Evolutionary conservation across 768 basidiomycete genomes (phyloP).

Genomic region (Kwoniella botswanensis): DNA sequence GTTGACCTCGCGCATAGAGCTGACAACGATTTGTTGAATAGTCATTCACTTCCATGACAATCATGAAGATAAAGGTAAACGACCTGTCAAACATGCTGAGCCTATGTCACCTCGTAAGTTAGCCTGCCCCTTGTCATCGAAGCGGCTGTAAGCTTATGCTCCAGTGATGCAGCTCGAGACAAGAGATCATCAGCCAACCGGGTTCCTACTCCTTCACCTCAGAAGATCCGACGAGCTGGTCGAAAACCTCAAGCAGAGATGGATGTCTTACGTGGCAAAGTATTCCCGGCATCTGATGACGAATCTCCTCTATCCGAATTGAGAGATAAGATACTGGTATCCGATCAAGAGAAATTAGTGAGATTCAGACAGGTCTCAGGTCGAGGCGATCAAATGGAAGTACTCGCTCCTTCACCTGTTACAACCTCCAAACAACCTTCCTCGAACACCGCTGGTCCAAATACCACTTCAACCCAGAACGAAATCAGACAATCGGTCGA

Average conservation of each 20-base stretch:
- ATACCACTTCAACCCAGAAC: not conserved
- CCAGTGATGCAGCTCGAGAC: slow-evolving; percentile 3
- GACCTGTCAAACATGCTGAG: not conserved
- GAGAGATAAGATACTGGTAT: slow-evolving; percentile 34
- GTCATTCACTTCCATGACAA: slow-evolving; percentile 22
- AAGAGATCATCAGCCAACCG: slow-evolving; percentile 6
- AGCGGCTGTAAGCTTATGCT: too few relatives aligned
- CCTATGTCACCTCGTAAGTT: slow-evolving; percentile 24
- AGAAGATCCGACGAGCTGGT: slow-evolving; percentile 15
- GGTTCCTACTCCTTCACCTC: slow-evolving; percentile 24
- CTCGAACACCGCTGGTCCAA: not conserved
- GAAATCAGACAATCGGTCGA: not conserved
- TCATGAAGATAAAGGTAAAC: not conserved
- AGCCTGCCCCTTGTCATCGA: too few relatives aligned
- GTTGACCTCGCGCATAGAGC: not conserved
- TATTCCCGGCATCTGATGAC: slow-evolving; percentile 20
- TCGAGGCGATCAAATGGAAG: slow-evolving; percentile 22
- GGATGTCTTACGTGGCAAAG: slow-evolving; percentile 10
- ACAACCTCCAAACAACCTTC: not conserved
- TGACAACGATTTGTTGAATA: not conserved
- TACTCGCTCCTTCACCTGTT: not conserved
- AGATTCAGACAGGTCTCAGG: slow-evolving; percentile 40
- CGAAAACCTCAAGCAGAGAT: slow-evolving; percentile 15
- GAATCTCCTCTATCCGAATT: slow-evolving; percentile 35
- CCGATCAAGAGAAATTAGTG: slow-evolving; percentile 38